A percentile compares a stretch with the other conserved stretches of the same genome.
Evolutionary conservation across 2,329 filamentous ascomycete species (phyloP).

Genomic region (Leptographium lundbergii): DNA sequence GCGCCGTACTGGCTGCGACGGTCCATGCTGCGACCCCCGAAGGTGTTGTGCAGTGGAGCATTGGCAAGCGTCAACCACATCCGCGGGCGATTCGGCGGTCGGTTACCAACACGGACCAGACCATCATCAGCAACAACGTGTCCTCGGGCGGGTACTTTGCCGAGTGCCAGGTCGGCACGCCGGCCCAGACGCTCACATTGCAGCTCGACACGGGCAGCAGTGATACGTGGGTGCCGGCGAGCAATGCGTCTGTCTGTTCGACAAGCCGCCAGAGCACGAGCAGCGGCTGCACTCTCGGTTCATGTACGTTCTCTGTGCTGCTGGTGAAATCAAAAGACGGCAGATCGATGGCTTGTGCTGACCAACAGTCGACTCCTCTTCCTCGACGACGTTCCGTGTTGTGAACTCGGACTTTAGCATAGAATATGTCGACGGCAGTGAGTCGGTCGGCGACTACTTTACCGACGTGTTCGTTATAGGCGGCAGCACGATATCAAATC

Average conservation of each 20-base stretch:
- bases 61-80: slow-evolving; percentile 24
- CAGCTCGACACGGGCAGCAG: slow-evolving; percentile 55
- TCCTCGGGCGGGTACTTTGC: slow-evolving; percentile 41
- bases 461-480: slow-evolving; percentile 43
- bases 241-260: slow-evolving; percentile 26
- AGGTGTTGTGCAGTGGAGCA: slow-evolving; percentile 34
- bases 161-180: slow-evolving; percentile 43
- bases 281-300: slow-evolving; percentile 15
- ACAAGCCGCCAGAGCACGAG: slow-evolving; percentile 1
- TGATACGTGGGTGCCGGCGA: slow-evolving; percentile 47
- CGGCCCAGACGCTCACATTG: slow-evolving; percentile 40
- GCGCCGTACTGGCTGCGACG: slow-evolving; percentile 14
- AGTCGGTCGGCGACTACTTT: slow-evolving; percentile 45
- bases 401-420: slow-evolving; percentile 40
- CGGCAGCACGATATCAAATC: slow-evolving; percentile 33
- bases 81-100: slow-evolving; percentile 24
- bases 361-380: slow-evolving; percentile 28
- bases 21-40: slow-evolving; percentile 9
- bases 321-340: no score
- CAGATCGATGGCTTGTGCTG: neutral
- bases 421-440: slow-evolving; percentile 47
- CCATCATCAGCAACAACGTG: slow-evolving; percentile 31
- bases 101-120: slow-evolving; percentile 23
- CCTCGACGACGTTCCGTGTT: slow-evolving; percentile 33
- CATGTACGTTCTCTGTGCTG: slow-evolving; percentile 12